Base-by-base conservation (phyloP, 768 basidiomycete species). In the Lentinula raphanica region DNA sequence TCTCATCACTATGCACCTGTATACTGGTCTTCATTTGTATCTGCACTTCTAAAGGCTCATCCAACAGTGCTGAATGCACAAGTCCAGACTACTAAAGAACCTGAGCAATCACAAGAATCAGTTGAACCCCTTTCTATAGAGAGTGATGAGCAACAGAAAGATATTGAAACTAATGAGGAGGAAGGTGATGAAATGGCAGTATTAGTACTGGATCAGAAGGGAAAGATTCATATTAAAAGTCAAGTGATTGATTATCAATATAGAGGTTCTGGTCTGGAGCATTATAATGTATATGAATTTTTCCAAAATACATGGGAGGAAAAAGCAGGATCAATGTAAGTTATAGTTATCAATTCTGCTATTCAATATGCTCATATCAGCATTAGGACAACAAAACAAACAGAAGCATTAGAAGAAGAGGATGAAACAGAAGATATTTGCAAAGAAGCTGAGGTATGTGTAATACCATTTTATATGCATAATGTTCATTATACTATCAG, bases 1-100 rank as follows among this genome's bases (percentile, higher is more conserved):
- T 79, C 75, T 0, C 79, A 81, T 54, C 56, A 61, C 3, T 80
- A 76, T 51, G 56, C 56, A 0, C 58, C 68, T 0, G 64, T 80
- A 0, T 75, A 73, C 44, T 46, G 44, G 44, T 19, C 44, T 23
- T 46, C 44, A 9, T 46, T 46, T 13, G 9, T 21, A 7, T 7
- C 19, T 0, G 44, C 44, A 23, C 21, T 46, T 6, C 5, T 46
- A 12, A 46, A 46, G 12, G 19, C 19, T 6, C 12, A 23, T 13
- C 44, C 44, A 2, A n/a, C 13, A 7, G 13, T 42, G 13, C 17
- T 42, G 21, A 42, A 42, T 8, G 21, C 6, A 15, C 40, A 15
- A 9, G 40, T n/a, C n/a, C n/a, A n/a, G n/a, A n/a, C n/a, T n/a
- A n/a, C n/a, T n/a, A n/a, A n/a, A n/a, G n/a, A n/a, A n/a, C n/a